phyloP scores from a whole-genome alignment of 2,329 filamentous ascomycete genomes.

The Beauveria medogensis region DNA sequence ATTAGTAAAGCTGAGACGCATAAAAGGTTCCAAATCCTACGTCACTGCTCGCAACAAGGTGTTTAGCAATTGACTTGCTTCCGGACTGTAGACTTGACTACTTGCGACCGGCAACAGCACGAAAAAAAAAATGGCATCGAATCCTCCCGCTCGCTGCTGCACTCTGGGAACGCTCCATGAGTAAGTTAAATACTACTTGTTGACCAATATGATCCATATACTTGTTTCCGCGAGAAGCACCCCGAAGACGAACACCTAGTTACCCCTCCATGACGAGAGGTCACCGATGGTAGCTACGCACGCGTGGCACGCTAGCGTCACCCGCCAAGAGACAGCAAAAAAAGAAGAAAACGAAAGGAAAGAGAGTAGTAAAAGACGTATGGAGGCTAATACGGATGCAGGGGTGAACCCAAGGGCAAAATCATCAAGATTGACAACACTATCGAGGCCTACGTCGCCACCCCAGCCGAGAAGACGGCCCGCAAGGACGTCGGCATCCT shows the following conservation, averaged over 20 bases:
- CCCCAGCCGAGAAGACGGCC: conserved; percentile 15
- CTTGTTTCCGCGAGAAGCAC: not conserved
- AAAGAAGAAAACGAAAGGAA: not conserved
- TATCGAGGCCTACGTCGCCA: conserved; percentile 17
- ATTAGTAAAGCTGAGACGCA: not conserved
- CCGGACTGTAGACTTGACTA: not conserved
- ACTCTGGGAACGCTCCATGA: conserved; percentile 43
- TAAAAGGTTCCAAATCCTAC: not conserved
- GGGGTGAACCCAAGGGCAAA: conserved; percentile 40
- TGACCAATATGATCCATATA: not conserved
- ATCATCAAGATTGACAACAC: conserved; percentile 32
- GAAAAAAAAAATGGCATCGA: conserved; percentile 40
- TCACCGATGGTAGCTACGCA: not conserved
- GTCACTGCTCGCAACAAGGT: not conserved
- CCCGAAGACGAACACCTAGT: not conserved
- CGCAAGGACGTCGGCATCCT: conserved; percentile 25
- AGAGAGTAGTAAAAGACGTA: not conserved
- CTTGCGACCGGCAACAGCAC: not conserved
- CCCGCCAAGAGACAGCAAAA: not conserved
- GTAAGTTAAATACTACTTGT: conserved; percentile 28
- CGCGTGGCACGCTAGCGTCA: not conserved
- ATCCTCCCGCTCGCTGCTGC: conserved; percentile 45
- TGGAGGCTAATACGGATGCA: conserved; percentile 18
- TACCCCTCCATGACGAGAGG: not conserved
- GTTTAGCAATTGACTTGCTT: not conserved